Evolutionary conservation across 495 filamentous ascomycete genomes (phyloP).

Genomic region (Penicillium manginii): DNA sequence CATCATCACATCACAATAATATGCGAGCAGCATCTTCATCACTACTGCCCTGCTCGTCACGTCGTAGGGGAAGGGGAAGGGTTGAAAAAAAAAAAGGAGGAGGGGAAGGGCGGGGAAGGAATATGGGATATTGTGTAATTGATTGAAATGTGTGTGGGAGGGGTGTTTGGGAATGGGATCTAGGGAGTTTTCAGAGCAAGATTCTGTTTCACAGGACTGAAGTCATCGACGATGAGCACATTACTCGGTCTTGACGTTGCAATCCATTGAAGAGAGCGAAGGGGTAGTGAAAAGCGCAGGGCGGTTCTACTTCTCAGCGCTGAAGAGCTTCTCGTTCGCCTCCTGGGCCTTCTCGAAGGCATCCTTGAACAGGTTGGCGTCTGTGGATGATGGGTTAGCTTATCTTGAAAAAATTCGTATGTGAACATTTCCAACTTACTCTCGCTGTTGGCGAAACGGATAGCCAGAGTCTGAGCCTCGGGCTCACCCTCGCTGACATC

Average conservation of each 20-base stretch:
- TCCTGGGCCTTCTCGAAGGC: constrained; percentile 97
- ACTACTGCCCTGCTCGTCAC: constrained; percentile 33
- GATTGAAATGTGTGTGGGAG: constrained; percentile 16
- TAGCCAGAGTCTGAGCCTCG: constrained; percentile 93
- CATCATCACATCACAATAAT: constrained; percentile 35
- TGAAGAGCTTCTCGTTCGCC: constrained; percentile 88
- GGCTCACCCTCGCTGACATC: constrained; percentile 98
- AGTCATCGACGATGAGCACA: constrained; percentile 11
- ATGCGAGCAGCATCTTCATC: constrained; percentile 38
- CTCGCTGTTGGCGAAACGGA: constrained; percentile 96
- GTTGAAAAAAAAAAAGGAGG: constrained; percentile 11
- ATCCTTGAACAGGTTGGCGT: constrained; percentile 97
- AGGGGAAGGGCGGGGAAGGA: constrained; percentile 15
- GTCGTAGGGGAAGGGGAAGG: constrained; percentile 24
- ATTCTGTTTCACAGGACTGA: constrained; percentile 20
- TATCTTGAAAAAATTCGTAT: neutral
- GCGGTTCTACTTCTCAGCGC: constrained; percentile 45
- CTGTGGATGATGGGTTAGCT: constrained; percentile 43
- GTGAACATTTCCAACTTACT: constrained; percentile 63
- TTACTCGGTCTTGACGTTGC: constrained; percentile 12
- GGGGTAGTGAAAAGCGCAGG: neutral
- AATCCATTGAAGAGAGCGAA: constrained; percentile 5
- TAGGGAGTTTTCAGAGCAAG: constrained; percentile 24
- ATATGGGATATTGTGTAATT: constrained; percentile 13
- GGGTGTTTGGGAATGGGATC: constrained; percentile 7